Conservation (phyloP, 176 grass and related monocot genomes). For the Rhipidocladum racemiflorum region DNA sequence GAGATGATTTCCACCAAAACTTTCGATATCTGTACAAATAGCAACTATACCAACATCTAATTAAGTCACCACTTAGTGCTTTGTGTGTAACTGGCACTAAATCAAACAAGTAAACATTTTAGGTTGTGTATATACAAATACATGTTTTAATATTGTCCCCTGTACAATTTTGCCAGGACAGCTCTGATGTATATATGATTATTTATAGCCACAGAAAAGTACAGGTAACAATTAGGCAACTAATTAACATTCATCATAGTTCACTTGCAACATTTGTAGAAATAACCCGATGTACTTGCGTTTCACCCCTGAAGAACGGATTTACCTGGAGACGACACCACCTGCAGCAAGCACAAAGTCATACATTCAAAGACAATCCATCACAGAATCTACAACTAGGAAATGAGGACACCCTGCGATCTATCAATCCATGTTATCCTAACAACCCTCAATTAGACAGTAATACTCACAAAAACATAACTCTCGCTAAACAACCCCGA, state of each 20-base stretch:
- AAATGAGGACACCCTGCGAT: no score
- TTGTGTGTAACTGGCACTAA: not conserved
- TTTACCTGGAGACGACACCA: no score
- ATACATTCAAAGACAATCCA: no score
- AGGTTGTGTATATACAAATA: not conserved
- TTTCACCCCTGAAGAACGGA: no score
- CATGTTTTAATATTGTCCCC: not conserved
- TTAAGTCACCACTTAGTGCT: not conserved
- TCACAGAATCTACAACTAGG: no score
- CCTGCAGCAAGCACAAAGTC: no score
- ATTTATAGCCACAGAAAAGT: slow-evolving; percentile 8
- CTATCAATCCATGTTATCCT: no score
- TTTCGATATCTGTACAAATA: not conserved
- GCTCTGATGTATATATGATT: slow-evolving; percentile 10
- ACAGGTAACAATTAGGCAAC: not conserved
- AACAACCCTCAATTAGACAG: no score
- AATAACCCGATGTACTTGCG: no score
- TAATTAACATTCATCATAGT: slow-evolving; percentile 32
- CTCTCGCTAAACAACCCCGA: no score
- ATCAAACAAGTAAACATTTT: not conserved
- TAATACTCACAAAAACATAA: no score
- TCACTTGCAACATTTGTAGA: no score
- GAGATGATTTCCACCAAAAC: not conserved
- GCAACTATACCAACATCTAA: not conserved
- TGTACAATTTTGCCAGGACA: not conserved